Percentiles rank a stretch among this genome's conserved stretches.
phyloP scores from a whole-genome alignment of 2,329 filamentous ascomycete species.

The Ceratocystis eucalypticola region DNA sequence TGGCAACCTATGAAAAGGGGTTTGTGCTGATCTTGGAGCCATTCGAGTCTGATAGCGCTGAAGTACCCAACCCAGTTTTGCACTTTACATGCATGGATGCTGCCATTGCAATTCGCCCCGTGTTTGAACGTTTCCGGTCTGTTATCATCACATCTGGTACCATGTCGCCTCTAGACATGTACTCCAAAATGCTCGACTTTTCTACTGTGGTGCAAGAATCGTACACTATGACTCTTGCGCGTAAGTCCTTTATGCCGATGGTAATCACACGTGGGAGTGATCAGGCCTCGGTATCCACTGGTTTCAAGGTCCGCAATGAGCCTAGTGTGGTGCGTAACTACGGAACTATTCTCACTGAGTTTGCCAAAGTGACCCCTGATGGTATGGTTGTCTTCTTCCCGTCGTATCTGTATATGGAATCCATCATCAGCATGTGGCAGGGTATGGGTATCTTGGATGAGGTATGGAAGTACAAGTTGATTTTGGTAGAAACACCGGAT shows the following conservation, averaged over 20 bases:
- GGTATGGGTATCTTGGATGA: slow-evolving; percentile 95
- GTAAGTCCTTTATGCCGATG: slow-evolving; percentile 93
- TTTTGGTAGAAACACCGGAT: slow-evolving; percentile 93
- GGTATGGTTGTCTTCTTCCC: slow-evolving; percentile 99
- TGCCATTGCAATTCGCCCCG: slow-evolving; percentile 92
- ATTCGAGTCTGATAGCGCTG: slow-evolving; percentile 87
- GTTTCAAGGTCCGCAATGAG: slow-evolving; percentile 91
- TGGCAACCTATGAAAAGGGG: slow-evolving; percentile 92
- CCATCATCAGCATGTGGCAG: slow-evolving; percentile 98
- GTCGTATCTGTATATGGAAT: slow-evolving; percentile 98
- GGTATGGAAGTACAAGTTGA: slow-evolving; percentile 98
- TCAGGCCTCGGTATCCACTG: slow-evolving; percentile 81
- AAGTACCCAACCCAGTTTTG: slow-evolving; percentile 89
- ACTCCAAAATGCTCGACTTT: slow-evolving; percentile 96
- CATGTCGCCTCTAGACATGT: slow-evolving; percentile 95
- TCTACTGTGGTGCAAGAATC: slow-evolving; percentile 88
- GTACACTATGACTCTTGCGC: slow-evolving; percentile 89
- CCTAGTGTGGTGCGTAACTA: slow-evolving; percentile 96
- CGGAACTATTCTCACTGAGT: slow-evolving; percentile 82
- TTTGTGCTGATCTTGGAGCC: slow-evolving; percentile 95
- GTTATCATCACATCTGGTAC: slow-evolving; percentile 98
- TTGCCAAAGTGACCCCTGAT: slow-evolving; percentile 89
- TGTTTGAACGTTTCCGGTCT: slow-evolving; percentile 93
- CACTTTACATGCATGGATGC: slow-evolving; percentile 96
- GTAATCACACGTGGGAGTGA: slow-evolving; percentile 92